phyloP scores from a whole-genome alignment of 352 stramenopile genomes.

The Globisporangium megalacanthum region DNA sequence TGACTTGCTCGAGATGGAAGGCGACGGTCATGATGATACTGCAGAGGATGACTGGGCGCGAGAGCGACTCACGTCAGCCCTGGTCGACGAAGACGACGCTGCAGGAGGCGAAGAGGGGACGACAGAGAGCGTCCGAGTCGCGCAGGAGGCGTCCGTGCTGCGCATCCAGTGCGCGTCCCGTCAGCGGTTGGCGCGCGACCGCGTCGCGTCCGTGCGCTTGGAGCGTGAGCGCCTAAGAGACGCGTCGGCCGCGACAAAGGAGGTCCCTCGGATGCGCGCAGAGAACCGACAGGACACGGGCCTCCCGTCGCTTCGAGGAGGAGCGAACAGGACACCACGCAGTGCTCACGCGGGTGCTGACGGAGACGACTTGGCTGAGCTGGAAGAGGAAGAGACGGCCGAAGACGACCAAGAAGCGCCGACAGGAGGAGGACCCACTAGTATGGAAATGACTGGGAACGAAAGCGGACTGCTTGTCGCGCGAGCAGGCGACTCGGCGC shows the following conservation, averaged over 20 bases:
- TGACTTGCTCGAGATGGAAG: conserved; percentile 7
- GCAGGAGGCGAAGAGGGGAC: background rate
- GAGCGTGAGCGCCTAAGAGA: conserved; percentile 2
- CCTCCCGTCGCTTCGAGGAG: conserved; percentile 9
- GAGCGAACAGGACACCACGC: background rate
- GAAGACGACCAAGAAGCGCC: too few species aligned
- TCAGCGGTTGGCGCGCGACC: conserved; percentile 25
- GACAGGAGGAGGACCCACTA: background rate
- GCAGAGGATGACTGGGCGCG: background rate
- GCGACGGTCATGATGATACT: background rate
- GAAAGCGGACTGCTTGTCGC: background rate
- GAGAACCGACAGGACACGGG: conserved; percentile 25
- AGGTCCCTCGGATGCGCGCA: conserved; percentile 25
- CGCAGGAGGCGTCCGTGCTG: conserved; percentile 17
- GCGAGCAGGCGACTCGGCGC: background rate
- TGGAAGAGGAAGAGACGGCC: background rate
- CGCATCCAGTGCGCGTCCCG: conserved; percentile 51
- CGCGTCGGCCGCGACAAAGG: conserved; percentile 23
- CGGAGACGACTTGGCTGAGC: background rate
- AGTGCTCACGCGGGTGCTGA: background rate
- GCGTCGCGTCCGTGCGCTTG: conserved; percentile 23
- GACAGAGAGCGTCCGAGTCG: background rate
- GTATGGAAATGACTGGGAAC: background rate
- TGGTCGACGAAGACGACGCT: background rate
- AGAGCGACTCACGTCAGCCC: background rate